phyloP scores from a whole-genome alignment of 1,284 basidiomycete species.

The Taiwanofungus camphoratus region DNA sequence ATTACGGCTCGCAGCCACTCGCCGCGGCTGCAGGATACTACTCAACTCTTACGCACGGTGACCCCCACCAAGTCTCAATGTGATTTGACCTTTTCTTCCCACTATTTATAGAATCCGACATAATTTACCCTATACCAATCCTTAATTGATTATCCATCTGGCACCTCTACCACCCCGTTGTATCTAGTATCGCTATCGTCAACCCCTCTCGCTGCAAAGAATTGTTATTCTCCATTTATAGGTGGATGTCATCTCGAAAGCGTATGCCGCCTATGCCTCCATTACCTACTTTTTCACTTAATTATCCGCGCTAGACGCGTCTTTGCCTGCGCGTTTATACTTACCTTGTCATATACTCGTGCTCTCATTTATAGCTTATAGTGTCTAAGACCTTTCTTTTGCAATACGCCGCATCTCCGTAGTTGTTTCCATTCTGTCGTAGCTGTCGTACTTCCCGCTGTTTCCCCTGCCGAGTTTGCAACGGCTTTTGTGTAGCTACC shows the following conservation, averaged over 20 bases:
- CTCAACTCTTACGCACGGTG: constrained; percentile 6
- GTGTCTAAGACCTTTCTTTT: constrained; percentile 2
- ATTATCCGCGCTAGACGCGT: constrained; percentile 19
- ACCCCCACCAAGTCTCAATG: constrained; percentile 18
- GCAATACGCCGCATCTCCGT: no score
- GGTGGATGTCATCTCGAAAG: background rate
- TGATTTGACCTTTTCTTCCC: constrained; percentile 11
- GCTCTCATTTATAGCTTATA: constrained; percentile 8
- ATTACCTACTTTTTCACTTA: constrained; percentile 6
- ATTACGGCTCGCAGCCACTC: constrained; percentile 11
- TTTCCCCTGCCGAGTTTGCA: background rate
- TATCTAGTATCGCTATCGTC: constrained; percentile 18
- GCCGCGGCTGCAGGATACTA: constrained; percentile 11
- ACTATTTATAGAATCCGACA: background rate
- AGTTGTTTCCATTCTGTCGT: no score
- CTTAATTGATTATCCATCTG: constrained; percentile 7
- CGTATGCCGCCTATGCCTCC: background rate
- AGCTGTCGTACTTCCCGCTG: background rate
- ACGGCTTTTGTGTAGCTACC: constrained; percentile 1
- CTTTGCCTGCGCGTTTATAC: constrained; percentile 4
- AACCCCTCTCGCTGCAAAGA: constrained; percentile 12
- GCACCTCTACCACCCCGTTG: constrained; percentile 5
- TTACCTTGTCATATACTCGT: constrained; percentile 9
- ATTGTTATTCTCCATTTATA: constrained; percentile 2
- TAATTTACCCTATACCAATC: background rate